A percentile compares a stretch with the other conserved stretches of the same genome.
phyloP scores from a whole-genome alignment of 345 rosid species.

The Anastatica hierochuntica region DNA sequence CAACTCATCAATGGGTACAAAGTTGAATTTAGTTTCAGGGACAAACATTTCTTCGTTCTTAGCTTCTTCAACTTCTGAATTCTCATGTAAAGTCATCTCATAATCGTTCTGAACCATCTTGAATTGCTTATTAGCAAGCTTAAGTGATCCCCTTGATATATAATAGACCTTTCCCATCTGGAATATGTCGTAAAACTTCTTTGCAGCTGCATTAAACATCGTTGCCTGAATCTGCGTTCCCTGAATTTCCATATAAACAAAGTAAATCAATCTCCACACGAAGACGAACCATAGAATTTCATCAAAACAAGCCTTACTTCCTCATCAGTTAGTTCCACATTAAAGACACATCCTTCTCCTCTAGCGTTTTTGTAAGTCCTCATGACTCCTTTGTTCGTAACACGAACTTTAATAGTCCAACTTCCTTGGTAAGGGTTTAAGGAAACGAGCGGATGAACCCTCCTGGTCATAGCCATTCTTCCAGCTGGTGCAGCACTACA shows the following conservation, averaged over 20 bases:
- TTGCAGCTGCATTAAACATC: constrained; percentile 92
- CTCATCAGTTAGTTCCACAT: constrained; percentile 88
- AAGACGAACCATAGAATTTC: no score
- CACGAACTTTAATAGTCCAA: constrained; percentile 89
- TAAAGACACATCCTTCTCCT: constrained; percentile 95
- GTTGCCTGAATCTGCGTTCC: constrained; percentile 96
- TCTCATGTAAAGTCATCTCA: constrained; percentile 87
- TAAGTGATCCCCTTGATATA: constrained; percentile 73
- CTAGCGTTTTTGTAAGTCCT: constrained; percentile 76
- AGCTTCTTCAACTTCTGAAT: constrained; percentile 81
- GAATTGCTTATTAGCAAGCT: constrained; percentile 80
- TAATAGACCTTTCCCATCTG: constrained; percentile 79
- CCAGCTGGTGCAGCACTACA: constrained; percentile 76
- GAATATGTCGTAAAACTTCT: constrained; percentile 63
- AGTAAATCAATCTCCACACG: no score
- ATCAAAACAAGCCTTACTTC: no score
- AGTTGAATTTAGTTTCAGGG: constrained; percentile 72
- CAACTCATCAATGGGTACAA: constrained; percentile 71
- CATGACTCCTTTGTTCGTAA: constrained; percentile 80
- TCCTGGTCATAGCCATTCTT: constrained; percentile 76
- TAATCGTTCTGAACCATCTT: constrained; percentile 86
- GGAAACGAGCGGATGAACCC: constrained; percentile 88
- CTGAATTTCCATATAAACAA: constrained; percentile 23
- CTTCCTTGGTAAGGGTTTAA: constrained; percentile 93
- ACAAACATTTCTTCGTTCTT: constrained; percentile 50